A percentile compares a stretch with the other conserved stretches of the same genome.
These are phyloP conservation scores for Sporothrix euskadiensis DNA, from an alignment of 2,329 filamentous ascomycete genomes.

Conservation along the genomic window DNA sequence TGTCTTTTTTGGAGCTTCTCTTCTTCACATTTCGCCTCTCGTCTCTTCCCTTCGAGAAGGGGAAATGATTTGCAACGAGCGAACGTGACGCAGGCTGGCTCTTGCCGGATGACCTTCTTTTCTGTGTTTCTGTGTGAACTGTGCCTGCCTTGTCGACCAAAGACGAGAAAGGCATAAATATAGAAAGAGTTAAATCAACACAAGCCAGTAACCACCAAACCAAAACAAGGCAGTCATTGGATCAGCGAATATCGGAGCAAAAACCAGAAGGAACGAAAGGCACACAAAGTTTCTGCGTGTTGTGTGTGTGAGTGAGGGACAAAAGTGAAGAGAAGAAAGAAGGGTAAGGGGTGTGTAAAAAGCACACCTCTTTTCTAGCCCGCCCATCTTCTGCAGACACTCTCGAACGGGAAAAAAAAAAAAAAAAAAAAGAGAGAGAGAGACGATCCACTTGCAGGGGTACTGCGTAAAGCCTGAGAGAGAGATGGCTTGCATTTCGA, in stretches of 20 bases:
- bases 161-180: neutral
- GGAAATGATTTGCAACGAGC: constrained; percentile 15
- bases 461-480: neutral
- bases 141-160: neutral
- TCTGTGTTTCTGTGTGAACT: neutral
- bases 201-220: neutral
- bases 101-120: neutral
- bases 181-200: neutral
- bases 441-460: constrained; percentile 19
- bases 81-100: constrained; percentile 5
- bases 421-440: neutral
- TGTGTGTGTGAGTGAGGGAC: neutral
- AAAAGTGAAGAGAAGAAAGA: neutral
- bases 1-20: neutral
- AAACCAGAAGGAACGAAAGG: neutral
- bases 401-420: neutral
- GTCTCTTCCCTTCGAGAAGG: neutral
- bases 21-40: neutral
- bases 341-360: neutral
- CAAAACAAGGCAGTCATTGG: neutral
- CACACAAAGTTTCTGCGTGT: neutral
- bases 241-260: constrained; percentile 14
- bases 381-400: neutral
- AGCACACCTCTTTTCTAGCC: neutral
- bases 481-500: constrained; percentile 22